Conservation (phyloP, 2,329 filamentous ascomycete species). For the Trichoderma koningii region DNA sequence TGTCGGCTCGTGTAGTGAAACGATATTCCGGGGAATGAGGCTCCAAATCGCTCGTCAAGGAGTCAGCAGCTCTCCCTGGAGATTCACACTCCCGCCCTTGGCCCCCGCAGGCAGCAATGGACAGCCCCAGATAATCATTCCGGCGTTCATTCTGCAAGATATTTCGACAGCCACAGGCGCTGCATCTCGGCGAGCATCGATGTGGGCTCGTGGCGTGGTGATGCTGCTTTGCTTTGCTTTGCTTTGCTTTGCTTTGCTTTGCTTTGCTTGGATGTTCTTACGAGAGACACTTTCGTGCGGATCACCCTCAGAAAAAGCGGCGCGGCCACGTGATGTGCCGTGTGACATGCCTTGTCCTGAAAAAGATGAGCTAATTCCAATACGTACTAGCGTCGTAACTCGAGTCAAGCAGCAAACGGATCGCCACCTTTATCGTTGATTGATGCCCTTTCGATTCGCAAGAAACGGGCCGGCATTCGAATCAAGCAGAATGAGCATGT, state of each 20-base stretch:
- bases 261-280: constrained; percentile 11
- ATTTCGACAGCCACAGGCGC: constrained; percentile 11
- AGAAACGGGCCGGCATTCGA: too few species aligned
- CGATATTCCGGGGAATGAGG: constrained; percentile 6
- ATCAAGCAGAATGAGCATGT: too few species aligned
- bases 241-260: constrained; percentile 1
- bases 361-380: neutral
- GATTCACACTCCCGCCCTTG: neutral
- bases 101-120: neutral
- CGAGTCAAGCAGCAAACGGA: too few species aligned
- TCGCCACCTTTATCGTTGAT: too few species aligned
- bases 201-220: constrained; percentile 19
- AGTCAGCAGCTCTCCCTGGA: neutral
- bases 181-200: constrained; percentile 19
- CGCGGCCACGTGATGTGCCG: constrained; percentile 1
- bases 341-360: too few species aligned
- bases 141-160: neutral
- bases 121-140: neutral
- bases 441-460: too few species aligned
- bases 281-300: constrained; percentile 19
- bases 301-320: constrained; percentile 2
- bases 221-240: constrained; percentile 19
- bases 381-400: neutral
- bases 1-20: constrained; percentile 20
- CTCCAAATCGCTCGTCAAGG: constrained; percentile 25